phyloP scores from a whole-genome alignment of 2,329 filamentous ascomycete genomes.

The Lachnellula willkommii region DNA sequence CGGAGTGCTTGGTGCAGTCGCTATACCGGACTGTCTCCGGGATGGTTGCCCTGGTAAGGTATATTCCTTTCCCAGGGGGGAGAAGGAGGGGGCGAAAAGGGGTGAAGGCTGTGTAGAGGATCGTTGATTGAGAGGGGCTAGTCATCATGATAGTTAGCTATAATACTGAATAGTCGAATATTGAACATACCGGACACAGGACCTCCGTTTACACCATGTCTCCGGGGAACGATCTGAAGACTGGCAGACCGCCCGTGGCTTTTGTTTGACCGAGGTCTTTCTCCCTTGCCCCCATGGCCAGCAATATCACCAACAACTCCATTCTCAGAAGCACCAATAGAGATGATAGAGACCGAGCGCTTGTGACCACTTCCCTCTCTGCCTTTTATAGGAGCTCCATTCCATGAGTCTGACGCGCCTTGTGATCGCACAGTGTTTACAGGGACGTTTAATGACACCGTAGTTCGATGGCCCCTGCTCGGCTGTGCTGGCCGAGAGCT shows the following conservation, averaged over 20 bases:
- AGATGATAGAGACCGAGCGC: conserved; percentile 77
- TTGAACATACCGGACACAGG: conserved; percentile 34
- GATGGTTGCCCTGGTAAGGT: conserved; percentile 15
- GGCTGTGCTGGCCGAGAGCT: conserved; percentile 41
- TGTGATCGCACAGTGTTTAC: conserved; percentile 23
- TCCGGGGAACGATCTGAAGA: conserved; percentile 63
- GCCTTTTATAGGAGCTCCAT: conserved; percentile 16
- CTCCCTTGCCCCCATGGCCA: conserved; percentile 32
- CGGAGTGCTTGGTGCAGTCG: conserved; percentile 37
- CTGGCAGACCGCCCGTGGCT: conserved; percentile 76
- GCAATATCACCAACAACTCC: conserved; percentile 26
- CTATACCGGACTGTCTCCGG: conserved; percentile 22
- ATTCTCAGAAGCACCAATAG: conserved; percentile 54
- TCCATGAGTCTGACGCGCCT: conserved; percentile 20
- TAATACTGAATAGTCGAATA: not conserved
- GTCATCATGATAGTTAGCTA: conserved; percentile 8
- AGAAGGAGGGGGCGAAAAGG: conserved; percentile 31
- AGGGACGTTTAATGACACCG: conserved; percentile 58
- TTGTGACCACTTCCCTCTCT: conserved; percentile 56
- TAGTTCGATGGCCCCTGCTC: conserved; percentile 58
- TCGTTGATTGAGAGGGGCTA: conserved; percentile 30
- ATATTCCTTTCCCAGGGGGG: conserved; percentile 25
- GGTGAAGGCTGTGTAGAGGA: conserved; percentile 32
- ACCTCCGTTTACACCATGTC: conserved; percentile 37
- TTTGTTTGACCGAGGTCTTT: conserved; percentile 46